phyloP scores from a whole-genome alignment of 148 eudicot genomes.

The Salicornia ramosissima region DNA sequence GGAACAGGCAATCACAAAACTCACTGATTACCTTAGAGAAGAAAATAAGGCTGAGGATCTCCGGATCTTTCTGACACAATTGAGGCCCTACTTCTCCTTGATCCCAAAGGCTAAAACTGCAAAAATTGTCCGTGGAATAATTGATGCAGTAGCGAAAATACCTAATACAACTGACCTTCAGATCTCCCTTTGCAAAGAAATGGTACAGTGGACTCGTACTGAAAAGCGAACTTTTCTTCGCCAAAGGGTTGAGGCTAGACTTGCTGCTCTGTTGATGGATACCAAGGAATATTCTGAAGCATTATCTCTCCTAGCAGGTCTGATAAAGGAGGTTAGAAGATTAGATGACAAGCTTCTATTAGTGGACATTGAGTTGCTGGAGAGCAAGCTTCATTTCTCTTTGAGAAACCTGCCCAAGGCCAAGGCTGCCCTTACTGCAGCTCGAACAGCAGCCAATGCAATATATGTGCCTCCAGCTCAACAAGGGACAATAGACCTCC shows the following conservation, averaged over 20 bases:
- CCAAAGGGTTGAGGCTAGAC: conserved; percentile 42
- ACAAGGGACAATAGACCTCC: conserved; percentile 48
- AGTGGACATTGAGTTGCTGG: conserved; percentile 44
- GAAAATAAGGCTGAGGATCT: conserved; percentile 46
- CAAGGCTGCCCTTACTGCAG: conserved; percentile 50
- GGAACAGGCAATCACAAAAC: conserved; percentile 43
- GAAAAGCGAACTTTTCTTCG: conserved; percentile 45
- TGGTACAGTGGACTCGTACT: conserved; percentile 42
- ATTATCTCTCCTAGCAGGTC: conserved; percentile 33
- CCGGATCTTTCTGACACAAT: conserved; percentile 35
- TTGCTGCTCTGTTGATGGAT: conserved; percentile 45
- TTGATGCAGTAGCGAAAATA: conserved; percentile 46
- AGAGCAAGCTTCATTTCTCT: conserved; percentile 48
- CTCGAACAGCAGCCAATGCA: conserved; percentile 50
- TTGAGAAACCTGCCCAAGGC: conserved; percentile 49
- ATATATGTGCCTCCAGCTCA: conserved; percentile 54
- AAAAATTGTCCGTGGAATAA: conserved; percentile 44
- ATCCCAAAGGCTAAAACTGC: conserved; percentile 52
- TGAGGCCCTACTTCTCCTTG: conserved; percentile 37
- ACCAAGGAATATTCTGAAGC: conserved; percentile 48
- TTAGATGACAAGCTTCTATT: conserved; percentile 51
- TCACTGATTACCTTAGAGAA: conserved; percentile 39
- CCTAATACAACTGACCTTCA: conserved; percentile 47
- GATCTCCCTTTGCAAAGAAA: conserved; percentile 48
- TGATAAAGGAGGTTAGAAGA: conserved; percentile 48